phyloP scores from a whole-genome alignment of 768 basidiomycete genomes.

The Leccinum obscurum region DNA sequence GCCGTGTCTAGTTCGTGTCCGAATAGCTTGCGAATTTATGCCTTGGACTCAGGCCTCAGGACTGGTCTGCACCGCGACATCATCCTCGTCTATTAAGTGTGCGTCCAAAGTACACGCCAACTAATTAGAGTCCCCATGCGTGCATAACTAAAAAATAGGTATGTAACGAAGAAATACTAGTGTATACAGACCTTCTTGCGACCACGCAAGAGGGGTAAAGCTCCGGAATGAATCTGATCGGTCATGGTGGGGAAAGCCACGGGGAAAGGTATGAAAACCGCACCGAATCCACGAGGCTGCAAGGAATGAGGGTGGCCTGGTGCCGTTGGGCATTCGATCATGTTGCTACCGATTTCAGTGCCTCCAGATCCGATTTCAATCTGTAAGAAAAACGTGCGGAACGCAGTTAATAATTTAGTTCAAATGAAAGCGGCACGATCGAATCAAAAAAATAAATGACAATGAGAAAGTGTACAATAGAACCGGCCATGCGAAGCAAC shows the following conservation, averaged over 20 bases:
- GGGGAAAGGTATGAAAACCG: constrained; percentile 27
- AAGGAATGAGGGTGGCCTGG: constrained; percentile 7
- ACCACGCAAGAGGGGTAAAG: not conserved
- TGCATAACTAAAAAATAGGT: constrained; percentile 28
- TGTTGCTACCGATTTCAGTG: constrained; percentile 38
- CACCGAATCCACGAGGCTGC: constrained; percentile 39
- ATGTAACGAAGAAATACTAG: constrained; percentile 26
- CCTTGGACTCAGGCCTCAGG: not conserved
- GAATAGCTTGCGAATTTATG: not conserved
- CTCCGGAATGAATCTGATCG: constrained; percentile 18
- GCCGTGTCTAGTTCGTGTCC: not conserved
- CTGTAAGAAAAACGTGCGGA: constrained; percentile 41
- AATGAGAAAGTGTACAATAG: constrained; percentile 22
- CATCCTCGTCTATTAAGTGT: constrained; percentile 11
- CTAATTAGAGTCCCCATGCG: constrained; percentile 24
- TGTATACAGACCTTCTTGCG: constrained; percentile 25
- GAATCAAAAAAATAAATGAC: constrained; percentile 15
- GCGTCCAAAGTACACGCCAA: constrained; percentile 22
- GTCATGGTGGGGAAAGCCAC: constrained; percentile 15
- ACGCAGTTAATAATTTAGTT: constrained; percentile 41
- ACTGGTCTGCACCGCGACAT: not conserved
- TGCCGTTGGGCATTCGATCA: constrained; percentile 22
- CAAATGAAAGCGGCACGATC: constrained; percentile 16
- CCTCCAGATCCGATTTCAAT: constrained; percentile 67
- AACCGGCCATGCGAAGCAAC: constrained; percentile 14